Evolutionary conservation across 768 basidiomycete species (phyloP), one percentile per base, ranked within the genome.

Genomic region (Boletus sensibilis): DNA sequence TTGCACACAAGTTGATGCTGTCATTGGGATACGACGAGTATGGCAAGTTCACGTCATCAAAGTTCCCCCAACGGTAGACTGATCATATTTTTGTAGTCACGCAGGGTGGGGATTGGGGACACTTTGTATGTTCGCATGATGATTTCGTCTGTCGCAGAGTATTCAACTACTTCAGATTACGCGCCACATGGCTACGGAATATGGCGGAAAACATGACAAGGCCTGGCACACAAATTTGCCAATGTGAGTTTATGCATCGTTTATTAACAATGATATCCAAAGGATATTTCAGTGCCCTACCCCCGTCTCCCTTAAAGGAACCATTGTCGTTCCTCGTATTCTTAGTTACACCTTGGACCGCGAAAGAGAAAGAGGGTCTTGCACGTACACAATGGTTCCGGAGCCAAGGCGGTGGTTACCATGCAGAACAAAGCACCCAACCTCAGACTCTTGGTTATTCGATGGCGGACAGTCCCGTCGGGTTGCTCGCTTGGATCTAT

Each of bases 401-500:
- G 0, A 11, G 18, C 5, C 46, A 39, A 18, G 75, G 75, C 5
- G 6, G 4, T 0, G 78, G 75, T 14, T 79, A 79, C 50, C 35
- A 47, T 2, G 9, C 4, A 0, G 54, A 65, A 45, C 78, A 79
- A 23, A 27, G 45, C 20, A 82, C 81, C 1, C 73, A 76, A 54
- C 81, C 81, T 0, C 82, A 82, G 60, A 82, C 82, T 0, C 62
- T 82, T 5, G 83, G 81, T 0, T 86, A 86, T 59, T 58, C 72
- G 12, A 68, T 86, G 4, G 71, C 80, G 1, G 85, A 86, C 59
- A 85, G 83, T 9, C 85, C 85, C 10, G 76, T 75, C 7, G 85
- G 81, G 1, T 58, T 82, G 21, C 72, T 82, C 12, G 78, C 74
- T 2, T 82, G 81, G 81, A 79, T 83, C 20, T 82, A 81, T 52